Evolutionary conservation across 495 filamentous ascomycete genomes (phyloP).

Genomic region (Friedmanniomyces simplex): DNA sequence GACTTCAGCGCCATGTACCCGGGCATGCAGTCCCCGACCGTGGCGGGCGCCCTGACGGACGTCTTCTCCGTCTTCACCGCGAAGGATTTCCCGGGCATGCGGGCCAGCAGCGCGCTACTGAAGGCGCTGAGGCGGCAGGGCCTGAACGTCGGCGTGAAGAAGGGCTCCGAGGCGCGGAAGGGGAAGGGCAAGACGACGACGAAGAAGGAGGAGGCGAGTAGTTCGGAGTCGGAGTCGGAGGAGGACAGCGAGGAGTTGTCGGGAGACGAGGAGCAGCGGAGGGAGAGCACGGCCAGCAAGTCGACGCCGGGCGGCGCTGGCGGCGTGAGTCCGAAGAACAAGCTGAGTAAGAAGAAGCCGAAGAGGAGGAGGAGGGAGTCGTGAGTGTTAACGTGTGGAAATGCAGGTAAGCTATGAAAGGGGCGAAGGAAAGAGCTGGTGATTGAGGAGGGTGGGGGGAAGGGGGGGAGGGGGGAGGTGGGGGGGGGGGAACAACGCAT

Average conservation of each 20-base stretch:
- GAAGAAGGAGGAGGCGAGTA: slow-evolving; percentile 24
- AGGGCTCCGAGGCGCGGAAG: slow-evolving; percentile 57
- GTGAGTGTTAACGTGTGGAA: neutral
- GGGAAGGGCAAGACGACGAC: slow-evolving; percentile 36
- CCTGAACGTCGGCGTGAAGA: slow-evolving; percentile 69
- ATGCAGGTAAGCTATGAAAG: neutral
- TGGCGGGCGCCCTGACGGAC: slow-evolving; percentile 61
- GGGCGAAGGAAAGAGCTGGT: neutral
- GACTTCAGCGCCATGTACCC: slow-evolving; percentile 39
- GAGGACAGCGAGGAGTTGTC: slow-evolving; percentile 41
- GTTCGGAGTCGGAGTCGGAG: slow-evolving; percentile 33
- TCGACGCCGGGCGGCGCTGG: neutral
- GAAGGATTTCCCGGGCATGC: slow-evolving; percentile 97
- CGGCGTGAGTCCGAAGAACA: slow-evolving; percentile 3
- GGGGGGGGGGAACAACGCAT: too few relatives aligned
- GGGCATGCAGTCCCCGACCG: slow-evolving; percentile 43
- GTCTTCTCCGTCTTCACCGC: slow-evolving; percentile 82
- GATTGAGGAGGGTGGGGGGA: too few relatives aligned
- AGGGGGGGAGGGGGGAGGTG: too few relatives aligned
- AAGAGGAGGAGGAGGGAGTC: slow-evolving; percentile 9
- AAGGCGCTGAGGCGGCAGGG: slow-evolving; percentile 64
- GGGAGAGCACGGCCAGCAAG: neutral
- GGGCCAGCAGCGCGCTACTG: slow-evolving; percentile 56
- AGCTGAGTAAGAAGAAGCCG: slow-evolving; percentile 1
- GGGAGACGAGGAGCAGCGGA: slow-evolving; percentile 16